Base-by-base conservation (phyloP, 768 basidiomycete species). In the Scleroderma bovista region DNA sequence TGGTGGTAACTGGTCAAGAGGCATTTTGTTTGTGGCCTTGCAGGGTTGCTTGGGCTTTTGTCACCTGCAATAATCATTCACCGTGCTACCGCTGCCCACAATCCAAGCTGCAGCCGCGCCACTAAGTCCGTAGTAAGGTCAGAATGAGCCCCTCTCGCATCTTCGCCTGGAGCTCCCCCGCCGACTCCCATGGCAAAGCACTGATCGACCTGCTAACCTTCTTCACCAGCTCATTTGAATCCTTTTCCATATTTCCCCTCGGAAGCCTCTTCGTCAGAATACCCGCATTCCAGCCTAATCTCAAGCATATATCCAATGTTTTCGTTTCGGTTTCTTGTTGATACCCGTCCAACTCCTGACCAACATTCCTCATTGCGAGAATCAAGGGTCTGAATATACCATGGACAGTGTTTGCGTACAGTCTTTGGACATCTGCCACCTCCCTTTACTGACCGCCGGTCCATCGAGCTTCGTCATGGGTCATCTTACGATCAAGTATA, bases 211-310 rank as follows among this genome's bases (percentile, higher is more conserved):
- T 7, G 23, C 19, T 44, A 44, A 46, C 47, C 47, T 48, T n/a
- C 39, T 24, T 24, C 40, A 9, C n/a, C 65, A 96, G 93, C 83
- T 97, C 59, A 86, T 97, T 52, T n/a, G n/a, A n/a, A n/a, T 77
- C 77, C 64, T 89, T 92, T 67, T 78, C 98, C 33, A 72, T 98
- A 37, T 62, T 88, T 48, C 96, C 96, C 0, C 82, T 99, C 17
- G 90, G 90, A 22, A 89, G 86, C 64, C 59, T 95, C 42, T 96
- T 88, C 72, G 82, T 90, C 54, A 81, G 89, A 53, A 76, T 99
- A 51, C 93, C 86, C 11, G 72, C 79, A 6, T 74, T 75, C 22
- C 72, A 71, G 49, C 88, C 86, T 4, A 72, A 70, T 44, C 62
- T 89, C 50, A 86, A 84, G 58, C 94, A 98, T 64, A 59, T 83